phyloP scores from a whole-genome alignment of 768 basidiomycete genomes.

The Lactarius trivialis region DNA sequence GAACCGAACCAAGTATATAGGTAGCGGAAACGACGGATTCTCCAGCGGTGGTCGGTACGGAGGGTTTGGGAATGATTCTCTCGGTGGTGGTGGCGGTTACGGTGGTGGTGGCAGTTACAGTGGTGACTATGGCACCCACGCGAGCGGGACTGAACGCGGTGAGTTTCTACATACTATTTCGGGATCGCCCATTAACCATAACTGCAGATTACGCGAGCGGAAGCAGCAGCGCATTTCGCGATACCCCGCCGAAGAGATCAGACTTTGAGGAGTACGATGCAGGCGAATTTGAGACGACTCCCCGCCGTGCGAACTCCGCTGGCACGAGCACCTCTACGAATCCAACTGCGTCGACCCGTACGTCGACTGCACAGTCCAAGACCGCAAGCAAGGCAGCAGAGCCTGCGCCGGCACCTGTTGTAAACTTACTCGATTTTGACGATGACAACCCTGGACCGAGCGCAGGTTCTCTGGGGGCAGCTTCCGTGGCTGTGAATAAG shows the following conservation, averaged over 20 bases:
- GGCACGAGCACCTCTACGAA: constrained; percentile 29
- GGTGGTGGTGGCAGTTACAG: constrained; percentile 25
- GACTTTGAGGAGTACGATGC: constrained; percentile 92
- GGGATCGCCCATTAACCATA: constrained; percentile 1
- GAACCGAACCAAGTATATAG: constrained; percentile 86
- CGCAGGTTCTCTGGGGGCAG: not conserved
- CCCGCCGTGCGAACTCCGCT: constrained; percentile 36
- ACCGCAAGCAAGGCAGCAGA: constrained; percentile 35
- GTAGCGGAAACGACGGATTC: constrained; percentile 76
- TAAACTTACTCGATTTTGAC: constrained; percentile 75
- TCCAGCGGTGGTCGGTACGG: constrained; percentile 57
- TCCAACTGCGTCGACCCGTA: constrained; percentile 30
- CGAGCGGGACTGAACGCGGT: constrained; percentile 36
- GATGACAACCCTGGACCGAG: constrained; percentile 50
- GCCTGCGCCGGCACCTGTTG: constrained; percentile 34
- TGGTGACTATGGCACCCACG: constrained; percentile 37
- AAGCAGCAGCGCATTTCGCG: constrained; percentile 54
- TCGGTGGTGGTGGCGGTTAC: constrained; percentile 20
- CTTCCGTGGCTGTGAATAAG: constrained; percentile 39
- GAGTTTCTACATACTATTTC: not conserved
- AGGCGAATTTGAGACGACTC: constrained; percentile 75
- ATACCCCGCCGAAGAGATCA: constrained; percentile 46
- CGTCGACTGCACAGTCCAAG: constrained; percentile 26
- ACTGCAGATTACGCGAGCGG: constrained; percentile 26
- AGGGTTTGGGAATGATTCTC: constrained; percentile 57